Base-by-base conservation (phyloP, 2,329 filamentous ascomycete species). In the Epichloe uncinata region DNA sequence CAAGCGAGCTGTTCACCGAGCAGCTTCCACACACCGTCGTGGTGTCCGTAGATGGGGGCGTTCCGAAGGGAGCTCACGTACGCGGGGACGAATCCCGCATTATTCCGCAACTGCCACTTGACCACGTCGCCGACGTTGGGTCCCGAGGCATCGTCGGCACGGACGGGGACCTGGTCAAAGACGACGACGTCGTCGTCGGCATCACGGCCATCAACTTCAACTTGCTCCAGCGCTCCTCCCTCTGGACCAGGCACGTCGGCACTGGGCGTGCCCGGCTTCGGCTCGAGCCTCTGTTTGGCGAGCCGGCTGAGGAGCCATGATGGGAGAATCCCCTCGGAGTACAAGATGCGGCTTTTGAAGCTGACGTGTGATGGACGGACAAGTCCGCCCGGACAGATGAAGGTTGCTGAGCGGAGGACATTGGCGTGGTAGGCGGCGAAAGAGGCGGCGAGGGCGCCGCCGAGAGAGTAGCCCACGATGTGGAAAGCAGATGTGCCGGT, bases 401-500 rank as follows among this genome's bases (percentile, higher is more conserved):
- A 73, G 4, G 81, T 71, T 15, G 89, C 68, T 4, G 76, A 79
- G 6, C 73, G 72, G 12, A 91, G 67, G 40, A 85, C 68, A 37
- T 77, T 66, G 0, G 85, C 79, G 59, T 87, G 86, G 60, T 79
- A 79, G 1, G 77, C 74, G 6, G 86, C 79, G 61, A 94, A 91
- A 53, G 82, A 78, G 5, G 82, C 79, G 4, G 82, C 81, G 50
- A 95, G 82, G 48, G 84, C 86, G 45, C 88, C 88, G 50, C 88
- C 88, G 0, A 95, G 75, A 0, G 85, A 90, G 66, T 93, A 95
- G 11, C 88, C 88, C 12, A 90, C 68, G 18, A 95, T 65, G 45
- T 76, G 75, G 61, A 93, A 81, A 44, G 71, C 74, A 41, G 63
- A 59, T 12, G 61, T 54, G 42, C 79, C 77, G 0, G 78, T 82